Evolutionary conservation across 495 filamentous ascomycete genomes (phyloP).

Genomic region (Aspergillus haitiensis): DNA sequence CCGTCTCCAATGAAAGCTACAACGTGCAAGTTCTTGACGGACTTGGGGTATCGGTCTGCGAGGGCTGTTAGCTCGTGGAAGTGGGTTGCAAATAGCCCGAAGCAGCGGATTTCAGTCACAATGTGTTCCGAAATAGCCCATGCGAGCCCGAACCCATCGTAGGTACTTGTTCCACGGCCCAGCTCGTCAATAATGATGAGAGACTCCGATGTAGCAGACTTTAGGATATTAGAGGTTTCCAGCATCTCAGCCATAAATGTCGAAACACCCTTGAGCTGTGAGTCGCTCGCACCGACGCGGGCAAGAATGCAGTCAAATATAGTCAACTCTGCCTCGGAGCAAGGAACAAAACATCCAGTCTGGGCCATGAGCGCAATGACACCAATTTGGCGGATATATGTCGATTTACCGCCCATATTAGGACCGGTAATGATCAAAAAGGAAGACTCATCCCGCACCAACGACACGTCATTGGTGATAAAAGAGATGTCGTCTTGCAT

Average conservation of each 20-base stretch:
- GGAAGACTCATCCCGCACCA: slow-evolving; percentile 76
- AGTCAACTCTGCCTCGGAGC: slow-evolving; percentile 83
- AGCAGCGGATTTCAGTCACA: slow-evolving; percentile 89
- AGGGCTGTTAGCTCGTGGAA: slow-evolving; percentile 97
- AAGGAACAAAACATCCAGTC: slow-evolving; percentile 94
- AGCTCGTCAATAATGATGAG: slow-evolving; percentile 99
- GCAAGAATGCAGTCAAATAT: slow-evolving; percentile 99
- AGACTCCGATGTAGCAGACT: slow-evolving; percentile 88
- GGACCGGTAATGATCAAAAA: slow-evolving; percentile 98
- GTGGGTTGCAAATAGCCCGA: slow-evolving; percentile 93
- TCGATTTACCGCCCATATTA: slow-evolving; percentile 99
- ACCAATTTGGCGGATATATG: slow-evolving; percentile 97
- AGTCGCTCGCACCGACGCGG: slow-evolving; percentile 91
- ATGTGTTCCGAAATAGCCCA: slow-evolving; percentile 99
- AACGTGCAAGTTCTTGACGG: slow-evolving; percentile 89
- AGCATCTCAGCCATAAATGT: slow-evolving; percentile 99
- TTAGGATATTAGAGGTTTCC: slow-evolving; percentile 97
- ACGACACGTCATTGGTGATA: slow-evolving; percentile 93
- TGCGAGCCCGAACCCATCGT: slow-evolving; percentile 96
- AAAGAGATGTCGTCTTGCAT: slow-evolving; percentile 99
- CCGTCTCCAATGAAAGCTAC: slow-evolving; percentile 85
- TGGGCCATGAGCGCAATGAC: slow-evolving; percentile 98
- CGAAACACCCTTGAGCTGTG: slow-evolving; percentile 94
- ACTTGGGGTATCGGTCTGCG: slow-evolving; percentile 74
- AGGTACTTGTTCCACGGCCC: slow-evolving; percentile 96